phyloP scores from a whole-genome alignment of 2,329 filamentous ascomycete genomes.

The Ophiostoma ulmi region DNA sequence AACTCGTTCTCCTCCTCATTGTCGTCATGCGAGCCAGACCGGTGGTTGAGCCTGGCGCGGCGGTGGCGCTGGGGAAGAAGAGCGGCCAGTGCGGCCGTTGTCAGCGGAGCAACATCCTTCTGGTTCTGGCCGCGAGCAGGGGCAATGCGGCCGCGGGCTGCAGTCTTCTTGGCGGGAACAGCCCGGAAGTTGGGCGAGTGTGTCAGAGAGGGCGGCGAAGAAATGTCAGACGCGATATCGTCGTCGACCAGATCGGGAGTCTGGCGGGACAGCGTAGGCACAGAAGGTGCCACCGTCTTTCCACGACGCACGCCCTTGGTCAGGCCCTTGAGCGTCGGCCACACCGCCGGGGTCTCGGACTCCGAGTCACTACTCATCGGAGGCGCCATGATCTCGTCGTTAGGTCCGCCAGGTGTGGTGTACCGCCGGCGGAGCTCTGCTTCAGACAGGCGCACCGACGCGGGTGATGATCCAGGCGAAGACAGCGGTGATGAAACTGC shows the following conservation, averaged over 20 bases:
- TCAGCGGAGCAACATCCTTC: slow-evolving; percentile 33
- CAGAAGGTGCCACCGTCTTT: slow-evolving; percentile 26
- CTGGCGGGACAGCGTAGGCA: slow-evolving; percentile 34
- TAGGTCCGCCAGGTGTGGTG: slow-evolving; percentile 37
- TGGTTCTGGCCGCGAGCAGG: not conserved
- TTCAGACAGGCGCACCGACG: slow-evolving; percentile 27
- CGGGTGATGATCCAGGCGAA: slow-evolving; percentile 32
- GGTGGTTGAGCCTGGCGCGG: slow-evolving; percentile 29
- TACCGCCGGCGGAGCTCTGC: slow-evolving; percentile 31
- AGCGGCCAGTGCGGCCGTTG: slow-evolving; percentile 51
- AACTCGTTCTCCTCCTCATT: slow-evolving; percentile 35
- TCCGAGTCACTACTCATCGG: slow-evolving; percentile 50
- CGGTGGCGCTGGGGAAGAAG: slow-evolving; percentile 51
- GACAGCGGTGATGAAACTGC: not conserved
- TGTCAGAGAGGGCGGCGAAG: slow-evolving; percentile 61
- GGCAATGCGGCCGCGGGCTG: slow-evolving; percentile 18
- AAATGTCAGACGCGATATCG: slow-evolving; percentile 47
- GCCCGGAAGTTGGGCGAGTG: slow-evolving; percentile 55
- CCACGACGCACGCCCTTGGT: slow-evolving; percentile 40
- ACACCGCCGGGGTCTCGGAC: slow-evolving; percentile 40
- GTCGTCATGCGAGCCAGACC: slow-evolving; percentile 26
- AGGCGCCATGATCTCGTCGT: slow-evolving; percentile 46
- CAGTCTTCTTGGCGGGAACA: slow-evolving; percentile 12
- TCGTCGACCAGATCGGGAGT: slow-evolving; percentile 40
- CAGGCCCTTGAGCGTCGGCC: slow-evolving; percentile 50